A percentile compares a stretch with the other conserved stretches of the same genome.
Conservation (phyloP, 495 filamentous ascomycete species). For the Neurospora sp. region DNA sequence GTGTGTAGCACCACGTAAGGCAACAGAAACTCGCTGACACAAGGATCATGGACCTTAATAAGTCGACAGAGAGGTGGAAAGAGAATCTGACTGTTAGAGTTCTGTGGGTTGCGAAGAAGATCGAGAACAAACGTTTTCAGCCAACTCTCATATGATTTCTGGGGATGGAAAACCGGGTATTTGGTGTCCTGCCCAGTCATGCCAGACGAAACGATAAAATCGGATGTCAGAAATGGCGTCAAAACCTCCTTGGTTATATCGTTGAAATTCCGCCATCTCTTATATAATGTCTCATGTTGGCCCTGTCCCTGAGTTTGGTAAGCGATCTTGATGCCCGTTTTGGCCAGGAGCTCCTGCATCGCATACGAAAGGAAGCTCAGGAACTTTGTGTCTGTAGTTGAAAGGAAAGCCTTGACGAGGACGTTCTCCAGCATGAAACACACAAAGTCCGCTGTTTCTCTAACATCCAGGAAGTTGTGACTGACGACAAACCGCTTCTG, state of each 20-base stretch:
- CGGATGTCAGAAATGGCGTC: slow-evolving; percentile 76
- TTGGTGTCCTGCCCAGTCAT: slow-evolving; percentile 40
- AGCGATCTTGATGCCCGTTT: slow-evolving; percentile 57
- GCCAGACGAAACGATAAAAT: slow-evolving; percentile 55
- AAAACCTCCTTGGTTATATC: slow-evolving; percentile 66
- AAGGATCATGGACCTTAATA: slow-evolving; percentile 70
- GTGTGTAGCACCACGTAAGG: slow-evolving; percentile 77
- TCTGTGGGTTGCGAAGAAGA: slow-evolving; percentile 62
- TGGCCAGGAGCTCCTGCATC: slow-evolving; percentile 83
- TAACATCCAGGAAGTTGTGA: slow-evolving; percentile 70
- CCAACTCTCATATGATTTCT: slow-evolving; percentile 67
- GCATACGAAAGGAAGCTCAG: slow-evolving; percentile 86
- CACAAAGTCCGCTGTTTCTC: slow-evolving; percentile 78
- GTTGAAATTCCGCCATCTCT: slow-evolving; percentile 67
- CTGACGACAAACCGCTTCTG: slow-evolving; percentile 71
- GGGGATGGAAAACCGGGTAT: slow-evolving; percentile 68
- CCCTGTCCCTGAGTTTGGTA: slow-evolving; percentile 19
- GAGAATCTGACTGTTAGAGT: slow-evolving; percentile 57
- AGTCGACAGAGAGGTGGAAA: slow-evolving; percentile 74
- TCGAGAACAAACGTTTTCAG: slow-evolving; percentile 70
- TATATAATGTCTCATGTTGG: slow-evolving; percentile 29
- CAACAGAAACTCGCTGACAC: slow-evolving; percentile 74
- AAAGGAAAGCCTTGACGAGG: slow-evolving; percentile 82
- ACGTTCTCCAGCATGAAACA: slow-evolving; percentile 77
- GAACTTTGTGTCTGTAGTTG: slow-evolving; percentile 71